Evolutionary conservation across 2,329 filamentous ascomycete genomes (phyloP), one percentile per base, ranked within the genome.

Genomic region (Aspergillus floridensis): DNA sequence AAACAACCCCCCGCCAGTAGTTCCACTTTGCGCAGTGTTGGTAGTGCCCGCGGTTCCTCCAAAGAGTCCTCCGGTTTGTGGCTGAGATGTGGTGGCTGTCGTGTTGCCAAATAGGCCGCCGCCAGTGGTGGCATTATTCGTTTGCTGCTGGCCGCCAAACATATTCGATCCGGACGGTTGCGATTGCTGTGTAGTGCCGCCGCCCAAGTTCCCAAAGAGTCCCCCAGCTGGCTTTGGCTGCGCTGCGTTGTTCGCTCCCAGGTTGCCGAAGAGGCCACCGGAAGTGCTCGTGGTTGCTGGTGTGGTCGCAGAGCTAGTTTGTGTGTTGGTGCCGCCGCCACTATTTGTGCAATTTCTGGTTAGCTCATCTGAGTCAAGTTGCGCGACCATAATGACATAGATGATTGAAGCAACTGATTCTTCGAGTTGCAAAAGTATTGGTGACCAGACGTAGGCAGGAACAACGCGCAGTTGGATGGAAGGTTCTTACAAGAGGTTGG

Each of bases 401-500:
- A 11, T n/a, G 31, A 16, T 10, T 14, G 26, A 16, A 14, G 51
- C 46, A n/a, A 47, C 14, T 12, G 44, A 11, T 29, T 16, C 16
- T 48, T 44, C 21, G 32, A 38, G 19, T 7, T 21, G 14, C 21
- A 48, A 7, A 46, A 21, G 14, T 22, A 21, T 21, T 29, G 6
- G 46, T 38, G 41, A 38, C 7, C 7, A 48, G 4, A 46, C 14
- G 14, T 31, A 26, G 10, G 46, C 38, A 31, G 26, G 41, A 47
- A n/a, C 31, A 14, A 53, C 16, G 31, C 24, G 22, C 56, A 41
- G 31, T 21, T 31, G 52, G 2, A 44, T 52, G 53, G 32, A 41
- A 38, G 51, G 44, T 14, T 74, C 79, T 72, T 72, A 81, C 80
- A 81, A 81, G 49, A 80, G 72, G 69, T 80, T 79, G 53, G 73